phyloP scores from a whole-genome alignment of 257 asterid genomes.

The Solanum chiquidenum region DNA sequence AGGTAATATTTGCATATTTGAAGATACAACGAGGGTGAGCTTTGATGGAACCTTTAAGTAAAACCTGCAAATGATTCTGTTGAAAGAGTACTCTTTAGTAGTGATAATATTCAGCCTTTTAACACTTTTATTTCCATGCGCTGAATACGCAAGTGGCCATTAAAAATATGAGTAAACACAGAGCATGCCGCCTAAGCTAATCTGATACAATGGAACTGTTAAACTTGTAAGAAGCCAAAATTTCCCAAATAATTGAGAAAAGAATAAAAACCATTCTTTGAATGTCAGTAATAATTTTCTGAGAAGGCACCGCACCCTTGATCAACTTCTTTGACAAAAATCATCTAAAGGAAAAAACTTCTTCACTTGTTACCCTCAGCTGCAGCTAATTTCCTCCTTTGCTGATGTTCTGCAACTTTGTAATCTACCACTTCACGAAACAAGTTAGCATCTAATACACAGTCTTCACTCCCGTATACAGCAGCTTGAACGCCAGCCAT shows the following conservation, averaged over 20 bases:
- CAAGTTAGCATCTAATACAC: constrained; percentile 60
- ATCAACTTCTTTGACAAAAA: neutral
- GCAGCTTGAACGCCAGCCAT: constrained; percentile 97
- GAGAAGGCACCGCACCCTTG: neutral
- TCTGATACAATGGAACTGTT: neutral
- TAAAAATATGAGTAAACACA: neutral
- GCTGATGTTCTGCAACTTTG: constrained; percentile 93
- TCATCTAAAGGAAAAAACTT: neutral
- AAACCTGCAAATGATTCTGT: neutral
- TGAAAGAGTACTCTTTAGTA: neutral
- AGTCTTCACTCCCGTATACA: constrained; percentile 73
- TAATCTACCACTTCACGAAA: constrained; percentile 82
- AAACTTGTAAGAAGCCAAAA: constrained; percentile 3
- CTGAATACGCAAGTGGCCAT: neutral
- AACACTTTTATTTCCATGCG: neutral
- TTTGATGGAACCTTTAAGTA: neutral
- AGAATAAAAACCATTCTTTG: neutral
- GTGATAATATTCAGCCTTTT: neutral
- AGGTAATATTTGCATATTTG: neutral
- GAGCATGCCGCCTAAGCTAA: neutral
- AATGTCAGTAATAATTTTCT: neutral
- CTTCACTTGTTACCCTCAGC: neutral
- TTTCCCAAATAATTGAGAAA: neutral
- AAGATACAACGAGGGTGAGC: neutral
- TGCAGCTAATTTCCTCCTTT: constrained; percentile 58